Base-by-base conservation (phyloP, 352 stramenopile species). In the Globisporangium sylvaticum region DNA sequence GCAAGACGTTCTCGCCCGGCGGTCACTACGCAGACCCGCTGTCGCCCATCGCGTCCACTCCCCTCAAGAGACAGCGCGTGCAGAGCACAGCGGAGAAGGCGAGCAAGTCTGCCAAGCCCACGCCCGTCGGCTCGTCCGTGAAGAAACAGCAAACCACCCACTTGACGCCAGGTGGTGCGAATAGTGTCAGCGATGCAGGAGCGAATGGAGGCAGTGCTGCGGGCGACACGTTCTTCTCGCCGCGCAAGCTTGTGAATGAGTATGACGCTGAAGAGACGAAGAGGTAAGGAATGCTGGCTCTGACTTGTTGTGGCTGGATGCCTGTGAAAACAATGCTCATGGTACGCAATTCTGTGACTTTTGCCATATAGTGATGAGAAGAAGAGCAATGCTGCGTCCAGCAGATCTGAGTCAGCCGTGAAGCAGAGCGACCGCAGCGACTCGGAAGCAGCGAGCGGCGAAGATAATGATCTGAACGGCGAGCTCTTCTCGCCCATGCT, bases 11-110 rank as follows among this genome's bases (percentile, higher is more conserved):
- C 25, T 68, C 63, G 39, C 63, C 63, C 27, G 66, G 54, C 22
- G 87, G 87, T 4, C 77, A 91, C 73, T 95, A 95, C 56, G 85
- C 84, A 1, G 85, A 95, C 68, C 85, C 84, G 29, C 72, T 81
- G 54, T 95, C 87, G 24, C 87, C 87, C 37, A 95, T 95, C 64
- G 85, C 87, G 37, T 95, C 87, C 10, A 94, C 87, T 60, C 87
- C 87, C 24, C 79, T 95, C 72, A 94, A 95, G 79, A 77, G 81
- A 8, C 83, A 84, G 59, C 83, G 78, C 57, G 80, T 77, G 32
- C 80, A 85, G 31, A 37, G 7, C 48, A 66, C 68, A 31, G 66
- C 70, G 71, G 70, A 76, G 87, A 71, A 62, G 59, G 82, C 80
- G 39, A 76, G 61, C 62, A 89, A 88, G 57, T 80, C 74, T 3